These are phyloP conservation scores for Pyrrhoderma noxium DNA, from an alignment of 1,284 basidiomycete species.

Conservation along the genomic window DNA sequence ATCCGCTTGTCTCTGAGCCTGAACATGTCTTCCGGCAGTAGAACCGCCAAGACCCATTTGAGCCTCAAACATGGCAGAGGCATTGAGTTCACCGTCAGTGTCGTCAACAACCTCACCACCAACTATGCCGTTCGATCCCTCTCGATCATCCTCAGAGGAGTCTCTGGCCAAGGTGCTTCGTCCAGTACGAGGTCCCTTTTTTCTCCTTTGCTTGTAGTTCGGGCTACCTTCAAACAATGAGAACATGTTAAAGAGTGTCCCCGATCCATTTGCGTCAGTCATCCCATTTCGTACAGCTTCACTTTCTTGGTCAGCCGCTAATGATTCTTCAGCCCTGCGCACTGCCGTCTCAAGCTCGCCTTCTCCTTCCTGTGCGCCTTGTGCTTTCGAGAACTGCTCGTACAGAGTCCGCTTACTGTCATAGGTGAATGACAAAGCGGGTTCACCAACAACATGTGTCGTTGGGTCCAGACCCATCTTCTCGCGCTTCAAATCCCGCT, in stretches of 20 bases:
- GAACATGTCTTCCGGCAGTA: constrained; percentile 1
- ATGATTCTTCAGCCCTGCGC: constrained; percentile 35
- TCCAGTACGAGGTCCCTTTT: constrained; percentile 46
- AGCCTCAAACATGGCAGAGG: constrained; percentile 56
- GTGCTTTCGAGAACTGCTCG: constrained; percentile 71
- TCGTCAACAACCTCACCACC: constrained; percentile 21
- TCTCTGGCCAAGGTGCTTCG: constrained; percentile 11
- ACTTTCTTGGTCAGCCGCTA: constrained; percentile 20
- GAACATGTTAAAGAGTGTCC: constrained; percentile 53
- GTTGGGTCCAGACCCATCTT: constrained; percentile 83
- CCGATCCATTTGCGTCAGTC: constrained; percentile 19
- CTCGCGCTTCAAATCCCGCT: constrained; percentile 88
- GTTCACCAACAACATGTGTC: constrained; percentile 70
- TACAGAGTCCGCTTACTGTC: constrained; percentile 79
- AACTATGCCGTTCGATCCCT: constrained; percentile 11
- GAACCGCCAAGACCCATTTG: constrained; percentile 33
- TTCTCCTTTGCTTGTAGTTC: constrained; percentile 81
- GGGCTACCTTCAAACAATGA: constrained; percentile 78
- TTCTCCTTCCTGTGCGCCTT: constrained; percentile 47
- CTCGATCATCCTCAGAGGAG: constrained; percentile 18
- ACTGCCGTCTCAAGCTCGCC: constrained; percentile 49
- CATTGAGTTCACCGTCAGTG: constrained; percentile 35
- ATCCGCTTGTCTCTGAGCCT: constrained; percentile 13
- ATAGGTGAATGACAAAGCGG: constrained; percentile 76
- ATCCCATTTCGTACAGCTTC: neutral